These are phyloP conservation scores for Nissolia schottii DNA, from an alignment of 306 rosid genomes.

Conservation along the genomic window DNA sequence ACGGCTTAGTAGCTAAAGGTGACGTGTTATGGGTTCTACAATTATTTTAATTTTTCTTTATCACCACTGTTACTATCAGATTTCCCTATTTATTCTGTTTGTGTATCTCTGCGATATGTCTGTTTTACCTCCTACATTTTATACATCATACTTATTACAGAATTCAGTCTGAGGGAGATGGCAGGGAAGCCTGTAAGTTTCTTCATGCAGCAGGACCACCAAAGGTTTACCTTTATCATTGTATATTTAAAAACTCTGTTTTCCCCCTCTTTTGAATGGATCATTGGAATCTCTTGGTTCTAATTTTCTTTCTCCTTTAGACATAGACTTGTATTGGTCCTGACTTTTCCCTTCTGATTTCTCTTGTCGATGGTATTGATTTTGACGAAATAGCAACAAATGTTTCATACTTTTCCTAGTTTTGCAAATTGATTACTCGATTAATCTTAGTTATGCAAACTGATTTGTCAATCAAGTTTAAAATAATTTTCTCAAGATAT, in stretches of 20 bases:
- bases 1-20: conserved; percentile 1
- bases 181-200: conserved; percentile 69
- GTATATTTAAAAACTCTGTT: background rate
- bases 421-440: background rate
- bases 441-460: background rate
- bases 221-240: conserved; percentile 45
- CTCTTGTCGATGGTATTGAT: background rate
- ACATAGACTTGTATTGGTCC: background rate
- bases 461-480: background rate
- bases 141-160: conserved; percentile 35
- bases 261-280: background rate
- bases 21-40: background rate
- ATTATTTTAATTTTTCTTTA: background rate
- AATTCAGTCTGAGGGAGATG: conserved; percentile 68
- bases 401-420: background rate
- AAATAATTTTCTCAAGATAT: background rate
- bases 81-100: conserved; percentile 9
- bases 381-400: background rate
- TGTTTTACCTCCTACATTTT: conserved; percentile 5
- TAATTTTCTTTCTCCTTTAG: conserved; percentile 2
- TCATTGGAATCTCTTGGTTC: background rate
- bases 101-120: background rate
- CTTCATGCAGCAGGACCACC: conserved; percentile 84
- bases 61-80: background rate
- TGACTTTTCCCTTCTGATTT: background rate